A percentile compares a stretch with the other conserved stretches of the same genome.
phyloP scores from a whole-genome alignment of 495 filamentous ascomycete species.

The Lophium mytilinum region DNA sequence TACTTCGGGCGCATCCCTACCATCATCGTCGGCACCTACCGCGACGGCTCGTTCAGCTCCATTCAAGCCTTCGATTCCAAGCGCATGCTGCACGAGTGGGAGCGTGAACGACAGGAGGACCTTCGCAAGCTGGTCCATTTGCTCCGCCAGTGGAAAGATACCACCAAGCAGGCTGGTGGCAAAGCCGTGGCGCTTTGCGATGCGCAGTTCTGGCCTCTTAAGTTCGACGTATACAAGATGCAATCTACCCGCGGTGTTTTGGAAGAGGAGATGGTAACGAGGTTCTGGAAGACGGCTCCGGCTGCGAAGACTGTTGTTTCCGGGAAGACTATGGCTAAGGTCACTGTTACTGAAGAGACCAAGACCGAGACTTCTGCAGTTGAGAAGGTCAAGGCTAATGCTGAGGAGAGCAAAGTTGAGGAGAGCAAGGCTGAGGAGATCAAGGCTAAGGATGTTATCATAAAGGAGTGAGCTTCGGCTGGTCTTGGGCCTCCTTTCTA shows the following conservation, averaged over 20 bases:
- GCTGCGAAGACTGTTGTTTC: background rate
- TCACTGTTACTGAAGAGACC: background rate
- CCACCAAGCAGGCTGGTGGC: background rate
- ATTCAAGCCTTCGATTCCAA: background rate
- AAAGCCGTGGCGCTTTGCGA: background rate
- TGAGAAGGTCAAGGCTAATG: background rate
- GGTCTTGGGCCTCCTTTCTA: too few species aligned
- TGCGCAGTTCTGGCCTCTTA: background rate
- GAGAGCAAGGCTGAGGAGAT: background rate
- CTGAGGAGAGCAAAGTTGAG: background rate
- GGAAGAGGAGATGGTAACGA: background rate
- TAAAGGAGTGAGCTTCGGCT: too few species aligned
- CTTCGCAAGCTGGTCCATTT: background rate
- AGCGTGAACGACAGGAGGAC: background rate
- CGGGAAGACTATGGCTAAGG: background rate
- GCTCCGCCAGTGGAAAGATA: background rate
- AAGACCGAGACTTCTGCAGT: background rate
- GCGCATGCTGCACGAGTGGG: background rate
- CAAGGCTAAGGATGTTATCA: too few species aligned
- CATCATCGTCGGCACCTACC: background rate
- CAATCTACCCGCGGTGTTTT: background rate
- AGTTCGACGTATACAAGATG: background rate
- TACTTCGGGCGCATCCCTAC: background rate
- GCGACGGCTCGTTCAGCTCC: background rate
- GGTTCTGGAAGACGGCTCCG: background rate